Evolutionary conservation across 139 green algal genomes (phyloP).

Genomic region (Chlamydomonas sp.): DNA sequence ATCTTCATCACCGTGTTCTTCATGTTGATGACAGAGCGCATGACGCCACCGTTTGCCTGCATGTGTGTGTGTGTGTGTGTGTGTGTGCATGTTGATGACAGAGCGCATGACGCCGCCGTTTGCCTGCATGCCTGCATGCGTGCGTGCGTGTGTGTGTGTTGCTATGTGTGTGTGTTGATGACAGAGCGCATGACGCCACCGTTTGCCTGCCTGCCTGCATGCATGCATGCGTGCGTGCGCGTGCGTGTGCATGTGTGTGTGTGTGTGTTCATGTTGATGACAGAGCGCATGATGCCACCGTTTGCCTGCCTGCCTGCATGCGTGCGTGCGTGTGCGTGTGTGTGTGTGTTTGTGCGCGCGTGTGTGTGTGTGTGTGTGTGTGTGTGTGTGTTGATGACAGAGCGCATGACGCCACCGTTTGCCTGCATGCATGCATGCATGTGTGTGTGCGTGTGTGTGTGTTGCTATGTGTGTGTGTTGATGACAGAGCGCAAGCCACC

Average conservation of each 20-base stretch:
- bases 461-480: too few species aligned
- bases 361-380: too few species aligned
- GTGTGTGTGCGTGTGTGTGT: too few species aligned
- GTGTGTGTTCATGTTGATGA: slow-evolving; percentile 45
- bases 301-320: slow-evolving; percentile 29
- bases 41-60: slow-evolving; percentile 25
- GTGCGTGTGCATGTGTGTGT: too few species aligned
- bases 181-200: slow-evolving; percentile 39
- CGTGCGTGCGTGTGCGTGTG: slow-evolving; percentile 9
- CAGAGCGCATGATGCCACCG: too few species aligned
- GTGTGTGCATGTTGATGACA: slow-evolving; percentile 42
- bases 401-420: too few species aligned
- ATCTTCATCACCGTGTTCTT: slow-evolving; percentile 54
- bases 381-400: too few species aligned
- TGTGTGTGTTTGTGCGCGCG: too few species aligned
- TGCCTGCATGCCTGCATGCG: slow-evolving; percentile 12
- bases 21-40: slow-evolving; percentile 44
- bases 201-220: slow-evolving; percentile 15
- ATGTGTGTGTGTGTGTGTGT: too few species aligned
- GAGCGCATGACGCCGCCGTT: slow-evolving; percentile 39
- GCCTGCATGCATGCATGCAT: too few species aligned
- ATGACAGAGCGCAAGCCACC: slow-evolving; percentile 4
- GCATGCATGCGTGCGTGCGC: too few species aligned
- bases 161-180: slow-evolving; percentile 44
- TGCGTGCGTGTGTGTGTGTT: too few species aligned